These are phyloP conservation scores for Cytidiella melzeri DNA, from an alignment of 768 basidiomycete species.

Conservation along the genomic window DNA sequence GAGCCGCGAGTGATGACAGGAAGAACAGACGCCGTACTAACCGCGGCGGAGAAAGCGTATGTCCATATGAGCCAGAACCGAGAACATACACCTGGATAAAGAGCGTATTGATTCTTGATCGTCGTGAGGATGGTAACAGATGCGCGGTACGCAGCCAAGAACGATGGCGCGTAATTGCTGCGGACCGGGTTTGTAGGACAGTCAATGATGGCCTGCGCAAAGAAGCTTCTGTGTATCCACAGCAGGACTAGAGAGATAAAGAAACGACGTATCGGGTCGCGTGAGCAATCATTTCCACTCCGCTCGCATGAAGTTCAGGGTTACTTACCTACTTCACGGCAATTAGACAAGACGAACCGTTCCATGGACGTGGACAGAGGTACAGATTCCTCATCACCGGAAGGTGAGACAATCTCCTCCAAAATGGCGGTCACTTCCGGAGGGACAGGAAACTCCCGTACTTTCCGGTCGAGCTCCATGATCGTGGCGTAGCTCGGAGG, in stretches of 20 bases:
- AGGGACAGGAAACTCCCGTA: conserved; percentile 56
- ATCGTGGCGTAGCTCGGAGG: conserved; percentile 60
- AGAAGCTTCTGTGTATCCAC: conserved; percentile 66
- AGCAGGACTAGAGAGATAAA: conserved; percentile 52
- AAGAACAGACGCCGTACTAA: conserved; percentile 9
- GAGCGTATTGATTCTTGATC: conserved; percentile 38
- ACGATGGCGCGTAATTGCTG: conserved; percentile 67
- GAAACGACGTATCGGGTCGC: conserved; percentile 33
- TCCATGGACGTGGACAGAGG: conserved; percentile 31
- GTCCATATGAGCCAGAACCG: conserved; percentile 64
- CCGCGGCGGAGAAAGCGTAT: conserved; percentile 41
- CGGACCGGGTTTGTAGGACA: conserved; percentile 61
- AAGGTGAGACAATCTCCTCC: conserved; percentile 19
- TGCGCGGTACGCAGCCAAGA: conserved; percentile 63
- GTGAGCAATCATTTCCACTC: too few relatives aligned
- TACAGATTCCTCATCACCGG: conserved; percentile 14
- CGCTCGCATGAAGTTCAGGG: background rate
- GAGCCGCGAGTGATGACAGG: background rate
- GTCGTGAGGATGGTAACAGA: conserved; percentile 61
- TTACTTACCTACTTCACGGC: conserved; percentile 49
- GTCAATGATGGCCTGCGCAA: conserved; percentile 65
- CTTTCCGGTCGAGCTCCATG: conserved; percentile 62
- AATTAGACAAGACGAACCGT: conserved; percentile 33
- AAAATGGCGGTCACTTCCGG: conserved; percentile 37
- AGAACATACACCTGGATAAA: conserved; percentile 51